Conservation (phyloP, 2,329 filamentous ascomycete genomes). For the Cladosporium sp. region DNA sequence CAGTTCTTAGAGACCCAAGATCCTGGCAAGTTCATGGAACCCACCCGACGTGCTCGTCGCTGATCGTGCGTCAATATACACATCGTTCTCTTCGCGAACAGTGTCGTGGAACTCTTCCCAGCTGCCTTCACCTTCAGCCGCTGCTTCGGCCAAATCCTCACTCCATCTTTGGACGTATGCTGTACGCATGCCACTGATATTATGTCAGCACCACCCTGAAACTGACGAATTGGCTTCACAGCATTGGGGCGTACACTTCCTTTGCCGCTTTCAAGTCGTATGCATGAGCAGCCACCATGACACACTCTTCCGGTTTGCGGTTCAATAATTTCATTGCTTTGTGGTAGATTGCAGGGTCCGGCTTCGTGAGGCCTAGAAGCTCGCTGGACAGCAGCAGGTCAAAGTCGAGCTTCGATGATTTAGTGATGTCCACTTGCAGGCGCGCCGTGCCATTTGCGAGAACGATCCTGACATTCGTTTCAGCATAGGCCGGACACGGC, state of each 20-base stretch:
- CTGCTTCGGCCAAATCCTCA: constrained; percentile 48
- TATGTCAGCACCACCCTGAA: background rate
- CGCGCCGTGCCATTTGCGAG: constrained; percentile 54
- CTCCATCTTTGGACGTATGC: constrained; percentile 52
- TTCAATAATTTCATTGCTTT: constrained; percentile 45
- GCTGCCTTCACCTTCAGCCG: constrained; percentile 14
- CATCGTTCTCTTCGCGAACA: constrained; percentile 40
- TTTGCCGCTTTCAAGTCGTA: constrained; percentile 51
- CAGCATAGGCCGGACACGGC: background rate
- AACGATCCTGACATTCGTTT: constrained; percentile 33
- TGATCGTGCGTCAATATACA: constrained; percentile 16
- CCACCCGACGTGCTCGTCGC: constrained; percentile 1
- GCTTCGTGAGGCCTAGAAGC: constrained; percentile 49
- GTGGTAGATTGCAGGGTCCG: constrained; percentile 44
- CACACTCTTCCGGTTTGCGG: constrained; percentile 43
- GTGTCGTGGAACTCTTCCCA: constrained; percentile 21
- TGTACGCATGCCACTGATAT: constrained; percentile 43
- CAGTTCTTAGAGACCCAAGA: background rate
- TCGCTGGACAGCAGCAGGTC: constrained; percentile 52
- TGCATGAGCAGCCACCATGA: constrained; percentile 53
- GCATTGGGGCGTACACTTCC: constrained; percentile 20
- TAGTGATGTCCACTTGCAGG: constrained; percentile 50
- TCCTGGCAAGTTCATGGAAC: background rate
- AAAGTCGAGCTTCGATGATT: constrained; percentile 47
- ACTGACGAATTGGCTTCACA: background rate